Base-by-base conservation (phyloP, 1,284 basidiomycete genomes). In the Apiotrichum siamense region DNA sequence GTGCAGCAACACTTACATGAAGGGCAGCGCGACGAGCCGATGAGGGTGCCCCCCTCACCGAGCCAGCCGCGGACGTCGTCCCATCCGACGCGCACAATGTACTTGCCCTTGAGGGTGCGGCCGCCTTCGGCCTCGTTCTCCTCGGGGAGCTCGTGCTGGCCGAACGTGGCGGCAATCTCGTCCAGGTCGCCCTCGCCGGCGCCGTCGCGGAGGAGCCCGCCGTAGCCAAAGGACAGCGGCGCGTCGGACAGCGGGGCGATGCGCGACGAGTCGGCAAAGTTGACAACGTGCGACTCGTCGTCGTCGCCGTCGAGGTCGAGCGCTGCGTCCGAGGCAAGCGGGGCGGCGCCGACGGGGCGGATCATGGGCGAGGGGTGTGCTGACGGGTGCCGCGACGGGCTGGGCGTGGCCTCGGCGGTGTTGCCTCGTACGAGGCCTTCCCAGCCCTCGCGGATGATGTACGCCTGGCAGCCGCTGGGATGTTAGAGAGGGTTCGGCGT, bases 41-140 rank as follows among this genome's bases (percentile, higher is more conserved):
- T 97, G 44, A 98, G 79, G 0, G 94, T 98, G 43, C 94, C 96
- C 52, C 96, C 96, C 83, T 93, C 83, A 38, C 86, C 83, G 66
- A 94, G 86, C 90, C 93, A 98, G 6, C 90, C 89, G 29, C 90
- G 79, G 23, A 97, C 94, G 75, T 98, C 96, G 68, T 98, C 96
- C 88, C 94, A 98, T 5, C 94, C 96, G 3, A 97, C 93, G 54
- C 90, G 80, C 40, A 98, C 86, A 66, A 98, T 97, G 76, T 97
- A 93, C 44, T 87, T 80, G 1, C 92, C 92, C 65, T 87, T 90
- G 60, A 97, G 80, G 7, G 83, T 83, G 52, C 83, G 64, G 3
- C 67, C 71, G 36, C 51, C 49, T 32, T 64, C 79, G 11, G 83
- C 85, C 17, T 55, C n/a, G n/a, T n/a, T 47, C 38, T 58, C 58